phyloP scores from a whole-genome alignment of 441 rosid species.

The Adansonia gregorii region DNA sequence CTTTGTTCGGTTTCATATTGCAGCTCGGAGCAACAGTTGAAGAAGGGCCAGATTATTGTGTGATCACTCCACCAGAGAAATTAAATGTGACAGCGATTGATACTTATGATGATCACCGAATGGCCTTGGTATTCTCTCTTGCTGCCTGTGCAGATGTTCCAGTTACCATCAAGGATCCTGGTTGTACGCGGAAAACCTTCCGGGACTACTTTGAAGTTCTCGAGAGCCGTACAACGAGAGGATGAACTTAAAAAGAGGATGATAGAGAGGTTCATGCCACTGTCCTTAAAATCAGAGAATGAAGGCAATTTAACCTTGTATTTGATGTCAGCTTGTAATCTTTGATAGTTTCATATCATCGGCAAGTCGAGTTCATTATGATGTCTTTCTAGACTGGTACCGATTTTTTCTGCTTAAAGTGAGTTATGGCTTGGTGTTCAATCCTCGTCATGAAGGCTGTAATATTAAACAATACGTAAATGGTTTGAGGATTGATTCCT shows the following conservation, averaged over 20 bases:
- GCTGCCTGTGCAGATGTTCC: constrained; percentile 95
- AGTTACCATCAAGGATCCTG: constrained; percentile 88
- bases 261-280: constrained; percentile 14
- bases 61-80: constrained; percentile 91
- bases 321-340: constrained; percentile 22
- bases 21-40: constrained; percentile 96
- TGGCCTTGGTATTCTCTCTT: constrained; percentile 99
- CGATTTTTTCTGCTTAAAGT: not conserved
- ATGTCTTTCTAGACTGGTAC: not conserved
- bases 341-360: not conserved
- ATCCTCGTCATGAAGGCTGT: constrained; percentile 13
- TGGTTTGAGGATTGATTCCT: constrained; percentile 13
- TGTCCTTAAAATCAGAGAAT: not conserved
- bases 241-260: not conserved
- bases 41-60: constrained; percentile 94
- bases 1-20: not conserved
- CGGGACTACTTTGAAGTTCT: constrained; percentile 93
- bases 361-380: constrained; percentile 16
- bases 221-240: constrained; percentile 47
- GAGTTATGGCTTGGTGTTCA: not conserved
- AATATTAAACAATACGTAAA: not conserved
- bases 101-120: constrained; percentile 94
- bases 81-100: constrained; percentile 76
- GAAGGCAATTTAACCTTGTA: not conserved
- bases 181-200: constrained; percentile 91